A percentile compares a stretch with the other conserved stretches of the same genome.
Evolutionary conservation across 2,329 filamentous ascomycete species (phyloP).

Genomic region (Microdochium paspali): DNA sequence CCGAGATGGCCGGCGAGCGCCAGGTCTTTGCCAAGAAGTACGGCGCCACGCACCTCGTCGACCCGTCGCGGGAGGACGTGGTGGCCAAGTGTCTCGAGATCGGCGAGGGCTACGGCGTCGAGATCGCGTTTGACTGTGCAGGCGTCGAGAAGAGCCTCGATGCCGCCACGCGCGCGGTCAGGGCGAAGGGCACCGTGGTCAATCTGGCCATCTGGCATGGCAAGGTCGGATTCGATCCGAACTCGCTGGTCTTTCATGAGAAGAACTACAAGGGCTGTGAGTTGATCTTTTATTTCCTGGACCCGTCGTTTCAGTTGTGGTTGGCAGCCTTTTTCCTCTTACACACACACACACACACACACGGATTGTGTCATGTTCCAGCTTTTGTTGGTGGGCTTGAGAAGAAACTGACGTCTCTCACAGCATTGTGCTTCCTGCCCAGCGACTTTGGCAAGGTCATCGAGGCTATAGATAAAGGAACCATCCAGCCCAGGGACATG

Average conservation of each 20-base stretch:
- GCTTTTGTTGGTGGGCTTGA: too few species aligned
- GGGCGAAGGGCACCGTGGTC: constrained; percentile 45
- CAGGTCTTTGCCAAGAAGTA: constrained; percentile 41
- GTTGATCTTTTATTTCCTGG: not conserved
- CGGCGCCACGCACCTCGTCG: constrained; percentile 44
- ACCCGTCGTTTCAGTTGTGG: not conserved
- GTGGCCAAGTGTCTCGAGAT: constrained; percentile 33
- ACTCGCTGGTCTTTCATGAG: constrained; percentile 42
- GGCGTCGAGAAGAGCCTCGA: constrained; percentile 43
- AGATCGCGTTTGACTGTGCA: constrained; percentile 53
- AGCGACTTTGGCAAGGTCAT: constrained; percentile 49
- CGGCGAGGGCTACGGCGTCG: constrained; percentile 38
- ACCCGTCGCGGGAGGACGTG: constrained; percentile 40
- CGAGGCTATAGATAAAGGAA: constrained; percentile 33
- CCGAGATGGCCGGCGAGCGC: constrained; percentile 40
- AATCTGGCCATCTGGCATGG: constrained; percentile 60
- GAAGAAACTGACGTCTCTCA: too few species aligned
- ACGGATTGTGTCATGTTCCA: too few species aligned
- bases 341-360: too few species aligned
- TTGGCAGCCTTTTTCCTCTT: not conserved
- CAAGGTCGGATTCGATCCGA: constrained; percentile 40
- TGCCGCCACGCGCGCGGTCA: constrained; percentile 35
- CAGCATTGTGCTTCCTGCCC: constrained; percentile 20
- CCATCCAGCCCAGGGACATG: constrained; percentile 44
- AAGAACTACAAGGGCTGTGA: constrained; percentile 34